A percentile compares a stretch with the other conserved stretches of the same genome.
phyloP scores from a whole-genome alignment of 345 rosid species.

The Balakata baccata region DNA sequence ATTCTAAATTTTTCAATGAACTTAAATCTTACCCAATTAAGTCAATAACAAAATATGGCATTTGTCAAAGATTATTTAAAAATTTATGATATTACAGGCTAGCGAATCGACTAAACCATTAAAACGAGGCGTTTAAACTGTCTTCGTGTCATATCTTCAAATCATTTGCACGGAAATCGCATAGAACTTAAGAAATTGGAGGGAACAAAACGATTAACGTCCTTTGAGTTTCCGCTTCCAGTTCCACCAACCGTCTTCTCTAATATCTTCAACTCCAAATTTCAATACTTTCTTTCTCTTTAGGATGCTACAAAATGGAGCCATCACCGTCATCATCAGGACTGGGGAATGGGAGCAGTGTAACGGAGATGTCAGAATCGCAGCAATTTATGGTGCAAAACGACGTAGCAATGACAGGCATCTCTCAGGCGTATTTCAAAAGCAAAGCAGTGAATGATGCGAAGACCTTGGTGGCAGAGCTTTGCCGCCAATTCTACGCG shows the following conservation, averaged over 20 bases:
- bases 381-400: not conserved
- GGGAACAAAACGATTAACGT: not conserved
- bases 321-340: not conserved
- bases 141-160: not conserved
- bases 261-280: not conserved
- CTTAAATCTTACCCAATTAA: too few relatives aligned
- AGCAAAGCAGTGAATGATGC: slow-evolving; percentile 59
- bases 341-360: slow-evolving; percentile 19
- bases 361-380: slow-evolving; percentile 32
- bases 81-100: too few relatives aligned
- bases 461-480: slow-evolving; percentile 58
- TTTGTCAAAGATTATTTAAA: too few relatives aligned
- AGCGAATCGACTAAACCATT: too few relatives aligned
- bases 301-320: not conserved
- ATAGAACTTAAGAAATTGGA: not conserved
- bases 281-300: not conserved
- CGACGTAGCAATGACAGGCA: not conserved
- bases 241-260: not conserved
- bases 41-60: too few relatives aligned
- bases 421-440: slow-evolving; percentile 57
- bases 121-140: too few relatives aligned
- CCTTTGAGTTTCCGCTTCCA: not conserved
- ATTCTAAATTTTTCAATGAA: too few relatives aligned
- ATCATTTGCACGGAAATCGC: not conserved
- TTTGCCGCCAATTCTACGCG: slow-evolving; percentile 77